Conservation (phyloP, 106 monocot genomes). For the Allium fistulosum region DNA sequence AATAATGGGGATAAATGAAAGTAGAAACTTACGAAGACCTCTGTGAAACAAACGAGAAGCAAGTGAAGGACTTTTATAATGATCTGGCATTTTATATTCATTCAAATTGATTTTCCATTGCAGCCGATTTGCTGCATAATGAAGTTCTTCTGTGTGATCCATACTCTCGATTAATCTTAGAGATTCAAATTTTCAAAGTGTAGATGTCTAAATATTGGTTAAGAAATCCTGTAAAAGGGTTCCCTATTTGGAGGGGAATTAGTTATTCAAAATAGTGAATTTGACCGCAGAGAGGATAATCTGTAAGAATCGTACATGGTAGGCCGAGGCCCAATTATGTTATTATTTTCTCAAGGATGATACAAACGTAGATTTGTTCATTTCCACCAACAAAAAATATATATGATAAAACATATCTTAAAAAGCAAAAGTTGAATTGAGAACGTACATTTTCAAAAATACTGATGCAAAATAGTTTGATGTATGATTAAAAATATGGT, state of each 20-base stretch:
- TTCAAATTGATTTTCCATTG: slow-evolving; percentile 26
- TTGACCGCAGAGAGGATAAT: not conserved
- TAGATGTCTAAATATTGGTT: not conserved
- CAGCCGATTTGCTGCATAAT: slow-evolving; percentile 2
- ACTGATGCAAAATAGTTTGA: too few species aligned
- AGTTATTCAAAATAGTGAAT: not conserved
- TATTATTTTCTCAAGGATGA: not conserved
- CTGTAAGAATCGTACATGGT: not conserved
- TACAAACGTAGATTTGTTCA: too few species aligned
- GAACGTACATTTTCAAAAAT: too few species aligned
- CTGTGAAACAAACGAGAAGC: slow-evolving; percentile 29
- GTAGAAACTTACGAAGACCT: not conserved
- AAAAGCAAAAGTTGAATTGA: too few species aligned
- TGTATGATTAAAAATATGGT: too few species aligned
- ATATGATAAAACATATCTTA: too few species aligned
- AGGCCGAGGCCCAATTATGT: not conserved
- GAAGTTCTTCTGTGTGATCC: not conserved
- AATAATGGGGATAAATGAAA: too few species aligned
- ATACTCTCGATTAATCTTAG: not conserved
- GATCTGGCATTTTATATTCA: slow-evolving; percentile 42
- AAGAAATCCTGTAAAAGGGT: not conserved
- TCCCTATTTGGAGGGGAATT: not conserved
- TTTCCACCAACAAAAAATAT: too few species aligned
- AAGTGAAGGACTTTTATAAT: slow-evolving; percentile 23
- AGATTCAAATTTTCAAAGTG: not conserved